phyloP scores from a whole-genome alignment of 345 rosid genomes.

The Hypericum androsaemum region DNA sequence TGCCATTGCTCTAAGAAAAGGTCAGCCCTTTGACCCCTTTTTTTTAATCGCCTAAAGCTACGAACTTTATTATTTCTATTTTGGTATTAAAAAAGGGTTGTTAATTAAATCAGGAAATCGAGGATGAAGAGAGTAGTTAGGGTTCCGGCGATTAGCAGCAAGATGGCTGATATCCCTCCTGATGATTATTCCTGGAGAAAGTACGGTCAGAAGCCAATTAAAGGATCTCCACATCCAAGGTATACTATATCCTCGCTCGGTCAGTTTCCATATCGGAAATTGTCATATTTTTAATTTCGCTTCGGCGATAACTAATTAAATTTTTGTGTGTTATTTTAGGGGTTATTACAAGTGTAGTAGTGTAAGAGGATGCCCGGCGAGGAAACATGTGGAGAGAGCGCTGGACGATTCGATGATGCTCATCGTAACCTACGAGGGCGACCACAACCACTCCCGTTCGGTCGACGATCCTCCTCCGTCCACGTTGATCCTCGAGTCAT shows the following conservation, averaged over 20 bases:
- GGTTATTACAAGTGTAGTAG: slow-evolving; percentile 95
- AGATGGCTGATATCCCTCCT: slow-evolving; percentile 86
- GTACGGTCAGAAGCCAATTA: slow-evolving; percentile 94
- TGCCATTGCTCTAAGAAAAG: slow-evolving; percentile 98
- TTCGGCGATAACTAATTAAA: too few species aligned
- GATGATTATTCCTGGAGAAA: slow-evolving; percentile 94
- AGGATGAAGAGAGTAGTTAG: slow-evolving; percentile 58
- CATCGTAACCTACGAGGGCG: slow-evolving; percentile 81
- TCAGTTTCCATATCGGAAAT: background rate
- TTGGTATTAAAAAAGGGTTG: background rate
- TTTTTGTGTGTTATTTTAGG: slow-evolving; percentile 18
- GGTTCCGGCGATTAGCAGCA: slow-evolving; percentile 73
- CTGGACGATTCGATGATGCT: slow-evolving; percentile 68
- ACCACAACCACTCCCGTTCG: slow-evolving; percentile 49
- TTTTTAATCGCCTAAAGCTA: background rate
- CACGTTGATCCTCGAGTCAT: slow-evolving; percentile 50
- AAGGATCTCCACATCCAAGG: slow-evolving; percentile 99
- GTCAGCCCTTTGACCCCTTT: slow-evolving; percentile 14
- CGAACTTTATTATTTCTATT: background rate
- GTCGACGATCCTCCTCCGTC: slow-evolving; percentile 24
- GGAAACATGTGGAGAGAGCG: slow-evolving; percentile 91
- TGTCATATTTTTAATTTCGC: too few species aligned
- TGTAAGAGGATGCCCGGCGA: slow-evolving; percentile 80
- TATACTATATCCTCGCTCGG: slow-evolving; percentile 11
- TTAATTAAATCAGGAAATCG: slow-evolving; percentile 41